Conservation (phyloP, 306 rosid genomes). For the Quercus mongolica region DNA sequence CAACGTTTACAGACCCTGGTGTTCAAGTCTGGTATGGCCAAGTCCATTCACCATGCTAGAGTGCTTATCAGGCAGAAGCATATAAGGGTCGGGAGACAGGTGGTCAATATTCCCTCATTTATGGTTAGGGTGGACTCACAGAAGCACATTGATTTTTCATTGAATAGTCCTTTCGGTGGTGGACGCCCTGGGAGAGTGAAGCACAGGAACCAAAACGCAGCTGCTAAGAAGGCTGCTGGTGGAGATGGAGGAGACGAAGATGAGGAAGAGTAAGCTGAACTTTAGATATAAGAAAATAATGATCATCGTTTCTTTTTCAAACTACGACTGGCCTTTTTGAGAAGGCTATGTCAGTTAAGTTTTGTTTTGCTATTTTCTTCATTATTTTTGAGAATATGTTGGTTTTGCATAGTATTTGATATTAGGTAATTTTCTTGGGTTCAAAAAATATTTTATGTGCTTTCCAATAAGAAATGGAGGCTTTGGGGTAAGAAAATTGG, state of each 20-base stretch:
- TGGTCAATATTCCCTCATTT: constrained; percentile 38
- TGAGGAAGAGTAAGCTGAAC: constrained; percentile 22
- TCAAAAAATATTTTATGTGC: not conserved
- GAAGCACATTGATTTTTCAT: constrained; percentile 39
- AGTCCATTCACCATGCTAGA: constrained; percentile 45
- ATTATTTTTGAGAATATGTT: not conserved
- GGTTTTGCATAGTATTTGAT: not conserved
- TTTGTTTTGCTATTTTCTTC: not conserved
- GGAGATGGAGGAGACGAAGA: constrained; percentile 36
- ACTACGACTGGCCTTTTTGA: not conserved
- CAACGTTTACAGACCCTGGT: constrained; percentile 42
- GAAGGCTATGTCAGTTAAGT: not conserved
- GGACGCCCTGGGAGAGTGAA: constrained; percentile 41
- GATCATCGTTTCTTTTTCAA: not conserved
- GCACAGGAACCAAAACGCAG: constrained; percentile 35
- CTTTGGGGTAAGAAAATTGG: too few species aligned
- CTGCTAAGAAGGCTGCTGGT: constrained; percentile 36
- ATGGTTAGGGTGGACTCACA: constrained; percentile 39
- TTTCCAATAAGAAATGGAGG: too few species aligned
- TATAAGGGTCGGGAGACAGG: constrained; percentile 38
- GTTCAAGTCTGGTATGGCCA: constrained; percentile 50
- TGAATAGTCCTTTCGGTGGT: constrained; percentile 36
- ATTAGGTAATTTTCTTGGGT: not conserved
- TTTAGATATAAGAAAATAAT: not conserved
- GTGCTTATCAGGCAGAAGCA: constrained; percentile 47